A percentile compares a stretch with the other conserved stretches of the same genome.
These are phyloP conservation scores for Ophiostoma novo-ulmi DNA, from an alignment of 2,329 filamentous ascomycete genomes.

Conservation along the genomic window DNA sequence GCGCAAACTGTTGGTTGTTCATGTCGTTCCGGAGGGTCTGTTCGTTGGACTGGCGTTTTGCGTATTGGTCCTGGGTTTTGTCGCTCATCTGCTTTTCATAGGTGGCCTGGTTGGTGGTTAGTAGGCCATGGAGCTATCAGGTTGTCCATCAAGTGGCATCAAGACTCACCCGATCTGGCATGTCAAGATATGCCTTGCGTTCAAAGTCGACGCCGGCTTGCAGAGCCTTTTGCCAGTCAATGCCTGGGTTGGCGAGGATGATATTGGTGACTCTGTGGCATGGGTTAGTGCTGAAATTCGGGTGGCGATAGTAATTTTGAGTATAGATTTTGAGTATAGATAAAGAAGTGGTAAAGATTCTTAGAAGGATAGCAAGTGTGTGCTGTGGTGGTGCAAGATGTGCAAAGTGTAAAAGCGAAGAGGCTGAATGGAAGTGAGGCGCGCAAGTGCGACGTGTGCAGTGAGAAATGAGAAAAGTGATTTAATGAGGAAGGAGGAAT, in stretches of 20 bases:
- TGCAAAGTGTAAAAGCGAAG: neutral
- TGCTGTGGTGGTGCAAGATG: neutral
- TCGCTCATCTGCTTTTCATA: constrained; percentile 47
- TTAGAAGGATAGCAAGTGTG: neutral
- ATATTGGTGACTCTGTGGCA: constrained; percentile 47
- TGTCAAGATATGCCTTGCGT: constrained; percentile 43
- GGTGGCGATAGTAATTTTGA: neutral
- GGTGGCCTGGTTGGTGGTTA: constrained; percentile 36
- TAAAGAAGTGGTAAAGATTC: neutral
- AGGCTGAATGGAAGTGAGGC: constrained; percentile 1
- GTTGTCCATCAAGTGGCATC: no score
- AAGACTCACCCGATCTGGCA: constrained; percentile 44
- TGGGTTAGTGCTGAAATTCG: neutral
- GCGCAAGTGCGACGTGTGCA: neutral
- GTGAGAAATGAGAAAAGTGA: neutral
- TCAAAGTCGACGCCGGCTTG: constrained; percentile 45
- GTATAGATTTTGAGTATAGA: neutral
- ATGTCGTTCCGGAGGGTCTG: constrained; percentile 47
- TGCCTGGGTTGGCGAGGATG: constrained; percentile 41
- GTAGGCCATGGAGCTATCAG: constrained; percentile 26
- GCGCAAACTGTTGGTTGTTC: constrained; percentile 36
- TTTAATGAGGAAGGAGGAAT: neutral
- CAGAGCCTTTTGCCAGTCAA: constrained; percentile 41
- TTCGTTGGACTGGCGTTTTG: constrained; percentile 48
- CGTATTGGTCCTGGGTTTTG: constrained; percentile 47